Evolutionary conservation across 2,329 filamentous ascomycete genomes (phyloP), one percentile per base, ranked within the genome.

Genomic region (Coniella vitis): DNA sequence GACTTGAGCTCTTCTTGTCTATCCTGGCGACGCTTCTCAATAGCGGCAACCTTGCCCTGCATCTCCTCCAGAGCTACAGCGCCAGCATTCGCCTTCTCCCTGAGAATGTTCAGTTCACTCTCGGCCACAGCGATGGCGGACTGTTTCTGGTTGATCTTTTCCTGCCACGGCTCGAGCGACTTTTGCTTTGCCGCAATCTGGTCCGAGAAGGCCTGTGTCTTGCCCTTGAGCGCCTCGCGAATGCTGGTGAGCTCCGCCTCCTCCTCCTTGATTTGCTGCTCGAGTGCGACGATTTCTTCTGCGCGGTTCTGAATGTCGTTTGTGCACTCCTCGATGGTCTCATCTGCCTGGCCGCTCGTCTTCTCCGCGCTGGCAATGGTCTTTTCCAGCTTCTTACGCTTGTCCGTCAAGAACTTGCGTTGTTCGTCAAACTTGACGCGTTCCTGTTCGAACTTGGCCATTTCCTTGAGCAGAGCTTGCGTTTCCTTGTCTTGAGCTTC

Each of bases 351-450:
- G 1, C 79, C 76, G 1, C 81, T 79, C 5, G 85, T 81, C 50
- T 84, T 83, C 55, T 87, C 87, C 52, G 87, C 88, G 39, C 83
- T 85, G 47, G 82, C 75, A 53, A 93, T 87, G 0, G 85, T 79
- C 70, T 95, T 97, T 57, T 97, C 89, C 13, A 95, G 77, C 69
- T 98, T 98, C 72, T 93, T 95, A 59, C 87, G 84, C 71, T 98
- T 98, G 61, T 84, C 85, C 2, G 79, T 74, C 56, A 98, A 70
- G 66, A 97, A 97, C 64, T 98, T 98, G 65, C 86, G 85, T 74
- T 97, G 97, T 67, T 98, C 94, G 56, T 97, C 91, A 57, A 95
- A 90, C 63, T 98, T 98, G 67, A 98, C 93, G 19, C 84, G 84
- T 62, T 97, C 93, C 63, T 97, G 95, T 62, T 98, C 94, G 54